These are phyloP conservation scores for Colletotrichum orbiculare DNA, from an alignment of 2,329 filamentous ascomycete species.

Conservation along the genomic window DNA sequence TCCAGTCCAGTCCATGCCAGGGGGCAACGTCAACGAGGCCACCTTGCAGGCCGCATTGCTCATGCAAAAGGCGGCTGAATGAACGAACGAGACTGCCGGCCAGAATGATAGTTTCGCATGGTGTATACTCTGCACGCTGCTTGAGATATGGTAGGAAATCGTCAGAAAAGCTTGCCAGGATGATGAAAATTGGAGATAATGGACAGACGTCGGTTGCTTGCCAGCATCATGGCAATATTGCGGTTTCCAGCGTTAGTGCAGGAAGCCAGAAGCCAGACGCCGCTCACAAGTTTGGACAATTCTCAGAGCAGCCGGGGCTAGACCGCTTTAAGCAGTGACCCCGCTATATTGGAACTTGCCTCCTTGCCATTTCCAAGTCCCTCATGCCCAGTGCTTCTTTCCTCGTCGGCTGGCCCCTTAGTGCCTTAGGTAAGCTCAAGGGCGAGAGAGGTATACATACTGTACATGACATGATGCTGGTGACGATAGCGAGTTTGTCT, in stretches of 20 bases:
- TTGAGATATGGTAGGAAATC: too few species aligned
- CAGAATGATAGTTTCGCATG: too few species aligned
- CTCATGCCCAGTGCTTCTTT: conserved; percentile 8
- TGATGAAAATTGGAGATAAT: background rate
- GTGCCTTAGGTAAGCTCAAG: background rate
- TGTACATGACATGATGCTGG: too few species aligned
- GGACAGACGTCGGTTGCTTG: too few species aligned
- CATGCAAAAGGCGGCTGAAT: too few species aligned
- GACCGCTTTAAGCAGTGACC: background rate
- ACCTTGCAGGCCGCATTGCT: too few species aligned
- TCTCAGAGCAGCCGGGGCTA: conserved; percentile 17
- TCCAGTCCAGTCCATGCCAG: too few species aligned
- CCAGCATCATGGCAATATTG: too few species aligned
- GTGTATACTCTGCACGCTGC: too few species aligned
- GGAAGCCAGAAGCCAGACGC: conserved; percentile 7
- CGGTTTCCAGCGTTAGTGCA: conserved; percentile 7
- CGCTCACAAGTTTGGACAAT: conserved; percentile 31
- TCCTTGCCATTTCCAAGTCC: conserved; percentile 15
- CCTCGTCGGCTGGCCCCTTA: background rate
- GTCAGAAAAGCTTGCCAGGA: background rate
- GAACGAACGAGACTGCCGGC: too few species aligned
- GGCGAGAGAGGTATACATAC: background rate
- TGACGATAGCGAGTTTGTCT: background rate
- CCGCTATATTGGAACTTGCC: conserved; percentile 6
- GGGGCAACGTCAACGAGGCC: too few species aligned